phyloP scores from a whole-genome alignment of 306 rosid genomes.

The Carpinus viminea region DNA sequence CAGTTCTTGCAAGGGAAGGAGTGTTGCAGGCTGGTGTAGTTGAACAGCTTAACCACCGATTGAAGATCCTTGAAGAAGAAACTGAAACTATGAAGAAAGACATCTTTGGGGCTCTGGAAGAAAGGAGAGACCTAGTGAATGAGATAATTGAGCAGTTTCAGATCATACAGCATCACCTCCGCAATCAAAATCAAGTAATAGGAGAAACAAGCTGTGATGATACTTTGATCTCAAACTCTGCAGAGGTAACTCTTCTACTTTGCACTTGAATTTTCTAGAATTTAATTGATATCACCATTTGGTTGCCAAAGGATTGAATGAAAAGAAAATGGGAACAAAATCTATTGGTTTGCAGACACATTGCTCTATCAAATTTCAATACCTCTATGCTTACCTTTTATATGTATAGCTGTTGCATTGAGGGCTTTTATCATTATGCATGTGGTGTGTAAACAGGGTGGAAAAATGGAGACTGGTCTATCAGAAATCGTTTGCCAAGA shows the following conservation, averaged over 20 bases:
- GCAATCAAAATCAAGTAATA: conserved; percentile 7
- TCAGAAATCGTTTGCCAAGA: conserved; percentile 22
- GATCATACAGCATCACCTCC: conserved; percentile 16
- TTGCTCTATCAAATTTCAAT: background rate
- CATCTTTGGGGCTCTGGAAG: conserved; percentile 31
- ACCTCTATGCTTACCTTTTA: background rate
- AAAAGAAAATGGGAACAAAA: background rate
- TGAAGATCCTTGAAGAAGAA: conserved; percentile 53
- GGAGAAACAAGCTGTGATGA: conserved; percentile 9
- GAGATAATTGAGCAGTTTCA: conserved; percentile 41
- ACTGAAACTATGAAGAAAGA: conserved; percentile 40
- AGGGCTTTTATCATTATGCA: background rate
- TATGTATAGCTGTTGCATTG: background rate
- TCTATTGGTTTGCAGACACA: background rate
- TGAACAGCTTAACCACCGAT: conserved; percentile 31
- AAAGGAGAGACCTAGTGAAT: conserved; percentile 34
- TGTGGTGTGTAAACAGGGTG: conserved; percentile 29
- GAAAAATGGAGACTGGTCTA: conserved; percentile 16
- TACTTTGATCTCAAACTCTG: background rate
- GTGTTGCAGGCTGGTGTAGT: conserved; percentile 24
- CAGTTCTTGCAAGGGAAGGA: conserved; percentile 19
- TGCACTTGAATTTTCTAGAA: too few relatives aligned
- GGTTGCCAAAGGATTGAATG: too few relatives aligned
- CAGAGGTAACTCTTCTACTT: conserved; percentile 17
- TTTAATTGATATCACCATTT: too few relatives aligned